Evolutionary conservation across 768 basidiomycete genomes (phyloP).

Genomic region (Boletellus sp.): DNA sequence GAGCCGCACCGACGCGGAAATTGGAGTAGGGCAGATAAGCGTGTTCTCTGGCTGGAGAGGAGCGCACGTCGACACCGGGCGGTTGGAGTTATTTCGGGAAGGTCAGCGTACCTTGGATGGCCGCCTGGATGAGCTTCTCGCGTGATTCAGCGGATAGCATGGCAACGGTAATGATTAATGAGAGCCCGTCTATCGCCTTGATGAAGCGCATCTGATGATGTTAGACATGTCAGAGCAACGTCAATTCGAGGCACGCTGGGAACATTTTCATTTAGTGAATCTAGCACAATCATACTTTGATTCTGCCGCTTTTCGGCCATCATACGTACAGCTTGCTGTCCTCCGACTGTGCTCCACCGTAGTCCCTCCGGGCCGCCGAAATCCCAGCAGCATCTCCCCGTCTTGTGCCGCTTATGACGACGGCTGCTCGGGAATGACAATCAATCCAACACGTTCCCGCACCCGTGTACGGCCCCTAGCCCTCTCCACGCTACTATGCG

Average conservation of each 20-base stretch:
- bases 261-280: too few relatives aligned
- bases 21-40: constrained; percentile 84
- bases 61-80: not conserved
- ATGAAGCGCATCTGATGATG: not conserved
- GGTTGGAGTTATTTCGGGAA: not conserved
- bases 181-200: not conserved
- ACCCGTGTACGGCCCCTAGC: not conserved
- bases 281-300: too few relatives aligned
- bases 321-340: too few relatives aligned
- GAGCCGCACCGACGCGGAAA: constrained; percentile 87
- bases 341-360: too few relatives aligned
- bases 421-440: not conserved
- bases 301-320: too few relatives aligned
- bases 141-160: constrained; percentile 39
- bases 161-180: too few relatives aligned
- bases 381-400: not conserved
- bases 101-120: constrained; percentile 51
- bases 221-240: not conserved
- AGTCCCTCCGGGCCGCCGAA: too few relatives aligned
- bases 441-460: not conserved
- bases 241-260: too few relatives aligned
- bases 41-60: constrained; percentile 54
- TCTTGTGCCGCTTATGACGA: not conserved
- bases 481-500: not conserved
- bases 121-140: constrained; percentile 50